Conservation (phyloP, 805 yeast genomes). For the Zygosaccharomyces bailii region DNA sequence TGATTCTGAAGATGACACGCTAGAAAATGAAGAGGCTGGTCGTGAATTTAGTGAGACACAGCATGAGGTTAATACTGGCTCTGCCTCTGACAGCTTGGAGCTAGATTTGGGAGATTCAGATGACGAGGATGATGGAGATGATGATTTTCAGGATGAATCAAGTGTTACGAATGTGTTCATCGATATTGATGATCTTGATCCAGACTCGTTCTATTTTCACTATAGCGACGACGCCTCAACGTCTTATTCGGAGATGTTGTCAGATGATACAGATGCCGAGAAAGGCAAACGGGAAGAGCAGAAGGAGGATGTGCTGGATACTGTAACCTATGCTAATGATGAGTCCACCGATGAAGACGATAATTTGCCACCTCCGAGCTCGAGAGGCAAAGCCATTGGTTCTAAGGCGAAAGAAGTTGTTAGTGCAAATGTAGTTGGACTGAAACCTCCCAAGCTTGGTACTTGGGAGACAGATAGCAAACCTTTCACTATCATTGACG, state of each 20-base stretch:
- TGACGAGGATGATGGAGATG: conserved; percentile 24
- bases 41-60: conserved; percentile 38
- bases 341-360: conserved; percentile 94
- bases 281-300: conserved; percentile 10
- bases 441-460: conserved; percentile 88
- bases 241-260: conserved; percentile 46
- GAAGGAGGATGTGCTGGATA: conserved; percentile 33
- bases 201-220: conserved; percentile 37
- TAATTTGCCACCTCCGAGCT: conserved; percentile 64
- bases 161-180: conserved; percentile 40
- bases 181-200: conserved; percentile 39
- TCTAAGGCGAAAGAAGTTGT: conserved; percentile 86
- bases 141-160: conserved; percentile 37
- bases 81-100: conserved; percentile 19
- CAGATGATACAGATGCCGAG: conserved; percentile 12
- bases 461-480: conserved; percentile 83
- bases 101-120: conserved; percentile 23
- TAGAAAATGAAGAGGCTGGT: conserved; percentile 33
- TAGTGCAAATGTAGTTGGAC: conserved; percentile 79
- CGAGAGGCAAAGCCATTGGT: conserved; percentile 57
- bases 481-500: conserved; percentile 94
- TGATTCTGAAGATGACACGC: conserved; percentile 35
- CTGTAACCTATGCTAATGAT: conserved; percentile 53
- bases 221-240: conserved; percentile 27
- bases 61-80: conserved; percentile 9